A percentile compares a stretch with the other conserved stretches of the same genome.
These are phyloP conservation scores for Kodamaea nitidulidarum DNA, from an alignment of 805 yeast species.

Conservation along the genomic window DNA sequence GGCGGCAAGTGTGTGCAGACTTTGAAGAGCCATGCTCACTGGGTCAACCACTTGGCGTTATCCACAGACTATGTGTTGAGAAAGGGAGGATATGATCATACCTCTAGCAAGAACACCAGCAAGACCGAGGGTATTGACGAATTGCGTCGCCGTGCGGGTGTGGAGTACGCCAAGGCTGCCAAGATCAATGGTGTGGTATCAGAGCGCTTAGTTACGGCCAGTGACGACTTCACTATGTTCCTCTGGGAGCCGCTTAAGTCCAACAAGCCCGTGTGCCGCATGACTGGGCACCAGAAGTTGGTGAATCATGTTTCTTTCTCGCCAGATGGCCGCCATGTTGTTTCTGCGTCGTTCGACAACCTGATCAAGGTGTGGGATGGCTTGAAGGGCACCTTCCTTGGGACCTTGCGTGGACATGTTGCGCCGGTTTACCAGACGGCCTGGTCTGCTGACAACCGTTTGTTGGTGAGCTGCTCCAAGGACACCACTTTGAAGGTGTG, in stretches of 20 bases:
- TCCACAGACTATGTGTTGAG: conserved; percentile 87
- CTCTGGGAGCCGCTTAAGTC: conserved; percentile 88
- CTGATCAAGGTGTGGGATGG: conserved; percentile 97
- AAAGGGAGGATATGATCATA: conserved; percentile 82
- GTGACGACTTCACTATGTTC: conserved; percentile 97
- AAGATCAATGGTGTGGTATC: conserved; percentile 48
- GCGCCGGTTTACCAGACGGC: conserved; percentile 97
- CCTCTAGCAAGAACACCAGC: conserved; percentile 39
- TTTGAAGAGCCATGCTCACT: conserved; percentile 88
- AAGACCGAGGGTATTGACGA: conserved; percentile 22
- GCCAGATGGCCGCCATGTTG: conserved; percentile 89
- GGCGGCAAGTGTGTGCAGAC: conserved; percentile 77
- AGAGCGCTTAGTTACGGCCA: conserved; percentile 89
- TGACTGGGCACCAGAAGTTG: conserved; percentile 97
- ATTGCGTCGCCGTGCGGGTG: conserved; percentile 48
- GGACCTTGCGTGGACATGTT: conserved; percentile 94
- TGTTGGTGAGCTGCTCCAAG: conserved; percentile 89
- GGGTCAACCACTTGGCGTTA: conserved; percentile 93
- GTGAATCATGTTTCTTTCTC: conserved; percentile 95
- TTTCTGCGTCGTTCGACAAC: conserved; percentile 92
- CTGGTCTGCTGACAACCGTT: conserved; percentile 93
- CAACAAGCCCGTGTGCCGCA: conserved; percentile 80
- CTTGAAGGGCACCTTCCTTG: conserved; percentile 78
- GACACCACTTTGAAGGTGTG: conserved; percentile 95
- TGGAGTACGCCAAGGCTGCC: conserved; percentile 60